Evolutionary conservation across 306 rosid genomes (phyloP).

Genomic region (Urtica urens): DNA sequence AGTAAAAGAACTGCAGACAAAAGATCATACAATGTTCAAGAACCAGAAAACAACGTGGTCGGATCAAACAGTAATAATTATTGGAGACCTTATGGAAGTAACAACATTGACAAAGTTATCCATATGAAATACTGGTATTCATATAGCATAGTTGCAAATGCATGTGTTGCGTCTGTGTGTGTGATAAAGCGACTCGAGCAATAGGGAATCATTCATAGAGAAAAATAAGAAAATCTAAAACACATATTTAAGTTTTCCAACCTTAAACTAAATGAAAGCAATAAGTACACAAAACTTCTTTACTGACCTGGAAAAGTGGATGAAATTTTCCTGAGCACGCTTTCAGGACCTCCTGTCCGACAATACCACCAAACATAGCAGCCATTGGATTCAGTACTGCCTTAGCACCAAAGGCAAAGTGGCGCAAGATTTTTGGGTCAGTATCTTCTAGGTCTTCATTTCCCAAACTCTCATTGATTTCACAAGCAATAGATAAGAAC

Average conservation of each 20-base stretch:
- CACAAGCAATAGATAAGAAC: conserved; percentile 43
- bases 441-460: conserved; percentile 56
- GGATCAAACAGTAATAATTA: too few relatives aligned
- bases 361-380: conserved; percentile 97
- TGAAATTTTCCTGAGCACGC: conserved; percentile 95
- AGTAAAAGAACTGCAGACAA: conserved; percentile 71
- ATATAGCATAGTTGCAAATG: too few relatives aligned
- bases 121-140: too few relatives aligned
- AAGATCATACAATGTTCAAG: conserved; percentile 15
- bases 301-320: conserved; percentile 83
- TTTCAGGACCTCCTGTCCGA: conserved; percentile 91
- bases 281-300: too few relatives aligned
- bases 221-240: too few relatives aligned
- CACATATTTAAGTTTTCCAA: too few relatives aligned
- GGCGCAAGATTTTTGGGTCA: conserved; percentile 56
- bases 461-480: conserved; percentile 39
- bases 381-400: conserved; percentile 95
- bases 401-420: conserved; percentile 83
- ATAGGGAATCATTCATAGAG: too few relatives aligned
- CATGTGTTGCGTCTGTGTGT: too few relatives aligned
- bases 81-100: too few relatives aligned
- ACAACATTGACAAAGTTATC: too few relatives aligned
- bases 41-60: conserved; percentile 14
- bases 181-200: too few relatives aligned
- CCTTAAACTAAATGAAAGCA: too few relatives aligned